Evolutionary conservation across 768 basidiomycete genomes (phyloP), one percentile per base, ranked within the genome.

Genomic region (Phaffia tasmanica): DNA sequence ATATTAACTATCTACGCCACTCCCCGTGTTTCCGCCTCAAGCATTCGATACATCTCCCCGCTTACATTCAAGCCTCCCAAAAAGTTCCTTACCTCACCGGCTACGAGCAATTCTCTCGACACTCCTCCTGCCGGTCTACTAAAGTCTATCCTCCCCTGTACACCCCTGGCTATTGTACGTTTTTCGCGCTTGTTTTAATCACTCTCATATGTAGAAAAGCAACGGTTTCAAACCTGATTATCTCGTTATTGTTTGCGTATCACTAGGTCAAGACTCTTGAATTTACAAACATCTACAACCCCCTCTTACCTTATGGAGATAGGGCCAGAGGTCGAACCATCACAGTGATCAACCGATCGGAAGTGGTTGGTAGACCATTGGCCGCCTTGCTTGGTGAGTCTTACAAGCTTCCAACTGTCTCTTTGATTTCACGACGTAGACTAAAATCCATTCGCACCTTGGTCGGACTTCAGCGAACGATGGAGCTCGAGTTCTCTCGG

Each of bases 121-220:
- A 14, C 81, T 16, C 85, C 88, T 1, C 90, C 92, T 4, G 77
- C 83, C 0, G 91, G 92, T 27, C 86, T 85, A 64, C 89, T 95
- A 73, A 98, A 98, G 77, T 94, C 91, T 4, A 89, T 99, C 73
- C 83, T 99, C 47, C 95, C 95, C 0, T 99, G 95, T 76, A 99
- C 95, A 5, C 93, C 95, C 0, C 83, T 99, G 15, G 95, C 91
- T 3, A 87, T 97, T 73, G 93, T 69, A 27, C n/a, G 67, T 62
- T 11, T 27, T 57, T 23, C 11, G 35, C 35, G 35, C 4, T 18
- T 30, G n/a, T 35, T 48, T 51, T 32, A 32, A 54, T 56, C 54
- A 42, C 2, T 57, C 29, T 15, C 32, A 30, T 46, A 23, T 30
- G 8, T 46, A 46, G 15, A 21, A 23, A 30, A 23, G 5, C 32